These are phyloP conservation scores for Conticribra weissflogii DNA, from an alignment of 108 stramenopile genomes.

Conservation along the genomic window DNA sequence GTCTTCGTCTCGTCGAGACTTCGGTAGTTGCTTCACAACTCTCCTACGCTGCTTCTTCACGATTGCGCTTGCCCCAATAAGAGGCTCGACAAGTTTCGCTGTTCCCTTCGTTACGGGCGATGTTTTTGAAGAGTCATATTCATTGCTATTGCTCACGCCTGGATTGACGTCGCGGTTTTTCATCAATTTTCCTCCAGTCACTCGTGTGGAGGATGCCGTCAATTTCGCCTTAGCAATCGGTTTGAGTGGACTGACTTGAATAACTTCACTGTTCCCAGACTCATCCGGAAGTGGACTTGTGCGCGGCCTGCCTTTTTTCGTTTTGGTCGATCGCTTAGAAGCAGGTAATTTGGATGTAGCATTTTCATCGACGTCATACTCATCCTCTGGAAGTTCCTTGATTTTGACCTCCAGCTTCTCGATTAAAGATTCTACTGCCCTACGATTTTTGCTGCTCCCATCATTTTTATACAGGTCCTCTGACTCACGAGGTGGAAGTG, in stretches of 20 bases:
- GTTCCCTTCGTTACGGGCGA: slow-evolving; percentile 1
- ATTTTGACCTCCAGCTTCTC: slow-evolving; percentile 40
- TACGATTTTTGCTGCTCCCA: slow-evolving; percentile 7
- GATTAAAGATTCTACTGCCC: slow-evolving; percentile 41
- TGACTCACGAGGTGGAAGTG: slow-evolving; percentile 32
- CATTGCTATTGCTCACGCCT: background rate
- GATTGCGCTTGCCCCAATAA: slow-evolving; percentile 32
- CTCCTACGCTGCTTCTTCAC: slow-evolving; percentile 32
- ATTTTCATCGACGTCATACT: background rate
- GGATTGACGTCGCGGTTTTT: slow-evolving; percentile 22
- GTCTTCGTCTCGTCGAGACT: slow-evolving; percentile 37
- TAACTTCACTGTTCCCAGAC: background rate
- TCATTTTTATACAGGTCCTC: slow-evolving; percentile 21
- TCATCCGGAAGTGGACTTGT: slow-evolving; percentile 11
- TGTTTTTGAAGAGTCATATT: background rate
- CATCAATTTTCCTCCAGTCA: slow-evolving; percentile 35
- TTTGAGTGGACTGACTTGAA: slow-evolving; percentile 11
- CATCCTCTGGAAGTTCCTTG: slow-evolving; percentile 19
- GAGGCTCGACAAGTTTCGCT: slow-evolving; percentile 20
- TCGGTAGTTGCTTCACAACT: slow-evolving; percentile 35
- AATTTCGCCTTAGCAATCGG: background rate
- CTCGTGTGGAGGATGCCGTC: slow-evolving; percentile 8
- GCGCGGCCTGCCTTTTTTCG: slow-evolving; percentile 20
- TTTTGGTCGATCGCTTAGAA: background rate
- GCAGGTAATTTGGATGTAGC: background rate